Conservation (phyloP, 2,329 filamentous ascomycete genomes). For the Ophiostoma ulmi region DNA sequence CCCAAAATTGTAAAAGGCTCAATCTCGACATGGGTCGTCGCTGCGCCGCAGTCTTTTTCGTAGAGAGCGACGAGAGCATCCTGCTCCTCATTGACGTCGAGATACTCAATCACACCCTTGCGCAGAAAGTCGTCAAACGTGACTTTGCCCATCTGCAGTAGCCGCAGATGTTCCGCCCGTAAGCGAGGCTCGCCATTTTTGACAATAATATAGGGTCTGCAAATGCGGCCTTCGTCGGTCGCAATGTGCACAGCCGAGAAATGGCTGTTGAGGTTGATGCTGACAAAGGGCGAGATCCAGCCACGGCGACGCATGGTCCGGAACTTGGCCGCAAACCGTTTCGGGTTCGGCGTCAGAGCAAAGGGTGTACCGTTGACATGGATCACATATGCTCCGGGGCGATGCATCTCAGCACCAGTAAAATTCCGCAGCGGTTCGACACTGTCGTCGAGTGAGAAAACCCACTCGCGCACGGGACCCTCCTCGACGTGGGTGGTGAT, state of each 20-base stretch:
- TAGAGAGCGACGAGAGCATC: slow-evolving; percentile 89
- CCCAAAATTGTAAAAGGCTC: slow-evolving; percentile 96
- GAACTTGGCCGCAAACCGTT: slow-evolving; percentile 79
- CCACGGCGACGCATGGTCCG: slow-evolving; percentile 82
- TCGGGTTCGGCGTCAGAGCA: slow-evolving; percentile 78
- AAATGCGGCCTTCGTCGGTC: slow-evolving; percentile 94
- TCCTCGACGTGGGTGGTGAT: slow-evolving; percentile 97
- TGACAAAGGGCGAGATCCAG: slow-evolving; percentile 91
- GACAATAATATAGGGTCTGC: slow-evolving; percentile 90
- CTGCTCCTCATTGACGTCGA: slow-evolving; percentile 98
- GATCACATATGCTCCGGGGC: slow-evolving; percentile 77
- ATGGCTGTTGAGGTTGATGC: slow-evolving; percentile 92
- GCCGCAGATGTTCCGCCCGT: slow-evolving; percentile 68
- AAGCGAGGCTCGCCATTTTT: slow-evolving; percentile 82
- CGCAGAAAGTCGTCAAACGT: slow-evolving; percentile 93
- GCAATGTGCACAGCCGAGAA: slow-evolving; percentile 90
- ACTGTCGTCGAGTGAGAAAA: slow-evolving; percentile 81
- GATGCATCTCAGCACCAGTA: slow-evolving; percentile 78
- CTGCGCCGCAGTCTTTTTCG: slow-evolving; percentile 73
- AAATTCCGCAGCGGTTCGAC: slow-evolving; percentile 68
- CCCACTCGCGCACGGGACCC: slow-evolving; percentile 77
- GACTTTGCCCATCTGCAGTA: slow-evolving; percentile 75
- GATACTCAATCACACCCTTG: slow-evolving; percentile 86
- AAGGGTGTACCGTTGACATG: slow-evolving; percentile 95
- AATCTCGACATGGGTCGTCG: slow-evolving; percentile 92